phyloP scores from a whole-genome alignment of 139 green algal genomes.

The Chlamydomonas sp. region DNA sequence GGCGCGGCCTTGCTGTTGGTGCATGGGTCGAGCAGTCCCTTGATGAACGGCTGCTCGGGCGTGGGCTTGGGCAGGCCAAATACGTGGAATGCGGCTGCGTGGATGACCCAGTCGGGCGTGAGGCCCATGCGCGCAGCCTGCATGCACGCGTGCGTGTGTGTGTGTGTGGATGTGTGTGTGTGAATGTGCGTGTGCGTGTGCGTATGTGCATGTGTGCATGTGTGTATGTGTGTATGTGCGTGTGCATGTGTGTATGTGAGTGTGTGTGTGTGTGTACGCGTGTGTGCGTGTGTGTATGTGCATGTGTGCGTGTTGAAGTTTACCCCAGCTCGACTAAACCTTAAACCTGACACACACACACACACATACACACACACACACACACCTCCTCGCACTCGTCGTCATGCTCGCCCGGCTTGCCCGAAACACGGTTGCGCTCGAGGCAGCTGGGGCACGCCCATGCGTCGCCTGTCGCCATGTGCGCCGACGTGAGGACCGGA shows the following conservation, averaged over 20 bases:
- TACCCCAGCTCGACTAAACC: no score
- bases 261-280: no score
- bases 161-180: neutral
- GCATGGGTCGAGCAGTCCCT: conserved; percentile 73
- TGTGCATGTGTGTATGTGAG: neutral
- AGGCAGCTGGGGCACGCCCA: no score
- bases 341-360: no score
- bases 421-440: no score
- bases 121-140: conserved; percentile 48
- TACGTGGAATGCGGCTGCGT: conserved; percentile 28
- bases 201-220: no score
- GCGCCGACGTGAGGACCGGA: conserved; percentile 25
- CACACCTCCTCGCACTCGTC: no score
- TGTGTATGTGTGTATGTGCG: neutral
- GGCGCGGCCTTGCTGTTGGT: conserved; percentile 65
- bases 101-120: conserved; percentile 69
- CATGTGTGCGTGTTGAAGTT: no score
- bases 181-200: no score
- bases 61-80: conserved; percentile 41
- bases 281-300: no score
- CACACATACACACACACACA: no score
- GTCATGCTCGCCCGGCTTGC: no score
- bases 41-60: conserved; percentile 51
- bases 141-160: neutral
- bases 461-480: conserved; percentile 19